These are phyloP conservation scores for Hymenoscyphus scutula DNA, from an alignment of 2,329 filamentous ascomycete genomes.

Conservation along the genomic window DNA sequence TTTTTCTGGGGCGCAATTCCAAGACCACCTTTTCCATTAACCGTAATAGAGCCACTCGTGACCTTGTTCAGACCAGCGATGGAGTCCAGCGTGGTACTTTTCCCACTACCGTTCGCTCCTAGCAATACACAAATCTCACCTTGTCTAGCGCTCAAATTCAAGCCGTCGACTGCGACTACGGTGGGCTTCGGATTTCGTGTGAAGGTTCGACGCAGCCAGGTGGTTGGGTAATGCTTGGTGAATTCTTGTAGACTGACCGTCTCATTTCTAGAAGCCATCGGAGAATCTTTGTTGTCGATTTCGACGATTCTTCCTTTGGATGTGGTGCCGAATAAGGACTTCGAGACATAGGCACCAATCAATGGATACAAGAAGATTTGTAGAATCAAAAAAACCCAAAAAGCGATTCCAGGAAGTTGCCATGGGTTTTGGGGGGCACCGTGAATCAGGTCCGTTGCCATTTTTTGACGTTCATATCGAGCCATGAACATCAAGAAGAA, in stretches of 20 bases:
- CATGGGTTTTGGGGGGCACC: constrained; percentile 65
- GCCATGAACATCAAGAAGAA: constrained; percentile 76
- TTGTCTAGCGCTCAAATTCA: constrained; percentile 68
- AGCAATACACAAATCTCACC: constrained; percentile 85
- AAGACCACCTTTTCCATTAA: constrained; percentile 75
- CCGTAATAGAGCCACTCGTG: constrained; percentile 71
- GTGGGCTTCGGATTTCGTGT: constrained; percentile 50
- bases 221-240: constrained; percentile 74
- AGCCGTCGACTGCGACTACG: constrained; percentile 74
- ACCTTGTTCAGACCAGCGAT: constrained; percentile 80
- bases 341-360: constrained; percentile 72
- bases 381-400: constrained; percentile 74
- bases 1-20: constrained; percentile 93
- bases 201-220: constrained; percentile 53
- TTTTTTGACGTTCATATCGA: constrained; percentile 65
- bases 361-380: constrained; percentile 78
- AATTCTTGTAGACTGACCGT: constrained; percentile 72
- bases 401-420: constrained; percentile 66
- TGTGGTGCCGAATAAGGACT: constrained; percentile 71
- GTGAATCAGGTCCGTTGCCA: constrained; percentile 58
- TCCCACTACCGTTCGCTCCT: constrained; percentile 87
- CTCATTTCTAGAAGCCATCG: constrained; percentile 12
- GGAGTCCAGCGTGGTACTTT: constrained; percentile 84
- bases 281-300: constrained; percentile 28
- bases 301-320: constrained; percentile 58